Evolutionary conservation across 2,329 filamentous ascomycete genomes (phyloP).

Genomic region (Nothophoma quercina): DNA sequence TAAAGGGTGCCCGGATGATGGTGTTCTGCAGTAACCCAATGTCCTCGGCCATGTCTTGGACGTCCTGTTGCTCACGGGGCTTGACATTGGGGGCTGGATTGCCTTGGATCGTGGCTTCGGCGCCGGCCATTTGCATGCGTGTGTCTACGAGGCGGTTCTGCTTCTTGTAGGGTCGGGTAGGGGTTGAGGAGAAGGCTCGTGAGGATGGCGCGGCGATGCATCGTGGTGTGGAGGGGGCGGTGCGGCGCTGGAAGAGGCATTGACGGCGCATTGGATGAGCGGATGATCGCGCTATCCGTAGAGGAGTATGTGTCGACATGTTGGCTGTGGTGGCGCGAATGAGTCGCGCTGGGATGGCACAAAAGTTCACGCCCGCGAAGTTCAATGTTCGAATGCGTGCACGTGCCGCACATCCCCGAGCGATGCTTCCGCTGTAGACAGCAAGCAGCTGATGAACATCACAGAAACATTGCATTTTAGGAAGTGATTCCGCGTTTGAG

Average conservation of each 20-base stretch:
- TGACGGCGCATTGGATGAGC: conserved; percentile 31
- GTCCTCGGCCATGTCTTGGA: conserved; percentile 25
- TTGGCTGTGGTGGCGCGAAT: conserved; percentile 18
- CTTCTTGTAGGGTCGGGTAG: conserved; percentile 20
- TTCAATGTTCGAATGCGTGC: conserved; percentile 4
- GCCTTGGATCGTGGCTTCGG: not conserved
- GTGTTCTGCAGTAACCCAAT: conserved; percentile 35
- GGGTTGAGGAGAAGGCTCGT: conserved; percentile 37
- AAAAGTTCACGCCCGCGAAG: conserved; percentile 15
- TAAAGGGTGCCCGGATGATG: conserved; percentile 26
- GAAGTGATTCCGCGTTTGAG: not conserved
- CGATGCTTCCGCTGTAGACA: not conserved
- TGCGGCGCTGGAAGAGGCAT: conserved; percentile 34
- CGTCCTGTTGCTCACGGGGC: conserved; percentile 11
- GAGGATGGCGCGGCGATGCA: conserved; percentile 16
- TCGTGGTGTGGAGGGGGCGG: conserved; percentile 10
- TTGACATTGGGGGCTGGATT: conserved; percentile 21
- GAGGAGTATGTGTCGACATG: conserved; percentile 40
- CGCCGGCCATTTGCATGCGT: conserved; percentile 19
- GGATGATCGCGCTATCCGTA: conserved; percentile 31
- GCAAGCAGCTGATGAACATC: not conserved
- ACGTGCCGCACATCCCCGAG: not conserved
- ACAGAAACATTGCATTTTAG: not conserved
- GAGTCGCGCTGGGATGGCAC: conserved; percentile 9
- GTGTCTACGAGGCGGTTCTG: conserved; percentile 15